Conservation (phyloP, 2,329 filamentous ascomycete species). For the Phoma sp. region DNA sequence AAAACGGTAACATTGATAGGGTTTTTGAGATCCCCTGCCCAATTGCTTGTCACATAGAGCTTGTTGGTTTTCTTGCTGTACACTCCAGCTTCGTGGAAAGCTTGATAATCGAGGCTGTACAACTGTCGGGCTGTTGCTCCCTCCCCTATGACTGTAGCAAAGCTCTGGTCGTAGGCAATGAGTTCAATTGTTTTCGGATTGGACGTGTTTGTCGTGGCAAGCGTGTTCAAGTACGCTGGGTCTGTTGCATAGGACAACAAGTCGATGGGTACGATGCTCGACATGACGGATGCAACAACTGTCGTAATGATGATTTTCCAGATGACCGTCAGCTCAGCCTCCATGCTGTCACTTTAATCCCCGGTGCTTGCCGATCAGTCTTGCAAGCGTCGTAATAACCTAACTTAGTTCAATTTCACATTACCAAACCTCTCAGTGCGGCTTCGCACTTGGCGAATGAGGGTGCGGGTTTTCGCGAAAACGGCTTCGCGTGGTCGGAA, state of each 20-base stretch:
- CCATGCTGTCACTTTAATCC: constrained; percentile 2
- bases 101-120: constrained; percentile 38
- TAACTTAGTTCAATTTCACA: not conserved
- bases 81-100: constrained; percentile 52
- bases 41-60: constrained; percentile 54
- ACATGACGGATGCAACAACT: constrained; percentile 30
- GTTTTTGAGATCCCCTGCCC: constrained; percentile 34
- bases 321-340: constrained; percentile 1
- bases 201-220: constrained; percentile 38
- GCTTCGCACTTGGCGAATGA: not conserved
- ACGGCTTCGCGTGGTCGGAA: not conserved
- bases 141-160: constrained; percentile 42
- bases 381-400: not conserved
- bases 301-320: constrained; percentile 26
- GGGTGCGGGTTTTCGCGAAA: not conserved
- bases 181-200: constrained; percentile 47
- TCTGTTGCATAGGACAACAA: constrained; percentile 43
- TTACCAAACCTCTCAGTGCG: not conserved
- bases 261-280: constrained; percentile 41
- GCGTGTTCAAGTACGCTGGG: constrained; percentile 37
- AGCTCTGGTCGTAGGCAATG: constrained; percentile 47
- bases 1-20: constrained; percentile 48
- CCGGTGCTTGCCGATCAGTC: not conserved
- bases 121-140: constrained; percentile 44
- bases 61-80: constrained; percentile 47